These are phyloP conservation scores for Quercus dentata DNA, from an alignment of 306 rosid species.

Conservation along the genomic window DNA sequence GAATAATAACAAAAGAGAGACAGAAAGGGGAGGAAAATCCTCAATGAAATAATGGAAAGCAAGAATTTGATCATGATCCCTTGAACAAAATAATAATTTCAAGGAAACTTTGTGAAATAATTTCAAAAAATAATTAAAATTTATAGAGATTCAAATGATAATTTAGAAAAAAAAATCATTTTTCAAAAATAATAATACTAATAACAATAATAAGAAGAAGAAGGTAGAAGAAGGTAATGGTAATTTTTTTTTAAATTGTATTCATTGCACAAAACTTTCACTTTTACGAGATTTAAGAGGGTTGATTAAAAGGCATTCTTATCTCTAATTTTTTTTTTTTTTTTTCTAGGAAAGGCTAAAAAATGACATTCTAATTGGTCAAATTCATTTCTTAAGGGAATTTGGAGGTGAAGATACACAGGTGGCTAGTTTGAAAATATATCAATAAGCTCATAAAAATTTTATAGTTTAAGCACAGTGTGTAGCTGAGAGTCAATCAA, in stretches of 20 bases:
- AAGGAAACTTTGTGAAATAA: conserved; percentile 32
- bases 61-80: conserved; percentile 43
- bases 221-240: too few species aligned
- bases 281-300: too few species aligned
- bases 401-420: background rate
- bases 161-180: too few species aligned
- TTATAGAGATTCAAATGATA: too few species aligned
- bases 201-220: too few species aligned
- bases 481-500: conserved; percentile 39
- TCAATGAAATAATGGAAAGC: conserved; percentile 39
- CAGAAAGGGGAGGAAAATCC: conserved; percentile 34
- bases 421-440: background rate
- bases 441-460: background rate
- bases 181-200: too few species aligned
- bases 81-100: conserved; percentile 34
- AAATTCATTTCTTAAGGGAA: background rate
- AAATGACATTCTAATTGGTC: background rate
- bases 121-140: background rate
- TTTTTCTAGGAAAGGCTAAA: too few species aligned
- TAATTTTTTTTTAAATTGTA: too few species aligned
- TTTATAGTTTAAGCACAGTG: background rate
- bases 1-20: conserved; percentile 36
- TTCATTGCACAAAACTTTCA: too few species aligned
- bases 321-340: too few species aligned
- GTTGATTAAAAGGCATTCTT: too few species aligned